Conservation (phyloP, 208 protist species). For the Acanthamoeba quina region DNA sequence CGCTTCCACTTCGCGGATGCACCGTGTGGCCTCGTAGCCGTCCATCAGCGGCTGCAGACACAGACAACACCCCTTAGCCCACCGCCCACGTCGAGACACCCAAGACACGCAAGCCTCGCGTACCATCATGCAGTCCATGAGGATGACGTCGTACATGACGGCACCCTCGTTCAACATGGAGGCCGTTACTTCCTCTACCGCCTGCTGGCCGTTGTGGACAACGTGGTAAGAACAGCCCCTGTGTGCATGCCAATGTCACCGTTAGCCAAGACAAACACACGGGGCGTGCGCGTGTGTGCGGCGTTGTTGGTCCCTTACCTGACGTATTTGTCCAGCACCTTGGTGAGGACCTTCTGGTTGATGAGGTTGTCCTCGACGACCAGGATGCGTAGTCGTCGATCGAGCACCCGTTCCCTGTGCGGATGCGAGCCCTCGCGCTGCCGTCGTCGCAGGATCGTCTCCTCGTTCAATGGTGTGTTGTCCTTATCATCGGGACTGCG, state of each 20-base stretch:
- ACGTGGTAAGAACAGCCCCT: slow-evolving; percentile 26
- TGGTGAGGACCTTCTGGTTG: slow-evolving; percentile 60
- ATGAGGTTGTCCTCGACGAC: slow-evolving; percentile 58
- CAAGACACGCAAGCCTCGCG: neutral
- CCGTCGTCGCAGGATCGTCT: neutral
- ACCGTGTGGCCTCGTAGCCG: slow-evolving; percentile 53
- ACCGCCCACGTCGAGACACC: neutral
- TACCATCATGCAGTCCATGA: slow-evolving; percentile 73
- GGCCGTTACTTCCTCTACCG: slow-evolving; percentile 28
- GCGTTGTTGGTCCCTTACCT: neutral
- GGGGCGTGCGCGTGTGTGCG: neutral
- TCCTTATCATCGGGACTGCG: neutral
- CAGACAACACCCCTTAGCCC: neutral
- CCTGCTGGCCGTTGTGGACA: slow-evolving; percentile 36
- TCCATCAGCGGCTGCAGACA: slow-evolving; percentile 49
- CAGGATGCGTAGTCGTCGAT: slow-evolving; percentile 13
- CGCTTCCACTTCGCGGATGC: slow-evolving; percentile 16
- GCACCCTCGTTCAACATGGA: slow-evolving; percentile 55
- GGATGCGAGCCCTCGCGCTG: neutral
- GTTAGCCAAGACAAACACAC: neutral
- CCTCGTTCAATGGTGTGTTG: neutral
- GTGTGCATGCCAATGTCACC: neutral
- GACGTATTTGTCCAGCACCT: slow-evolving; percentile 39
- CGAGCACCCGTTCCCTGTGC: neutral
- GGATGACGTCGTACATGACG: slow-evolving; percentile 54